These are phyloP conservation scores for Penicillium pulvis DNA, from an alignment of 495 filamentous ascomycete genomes.

Conservation along the genomic window DNA sequence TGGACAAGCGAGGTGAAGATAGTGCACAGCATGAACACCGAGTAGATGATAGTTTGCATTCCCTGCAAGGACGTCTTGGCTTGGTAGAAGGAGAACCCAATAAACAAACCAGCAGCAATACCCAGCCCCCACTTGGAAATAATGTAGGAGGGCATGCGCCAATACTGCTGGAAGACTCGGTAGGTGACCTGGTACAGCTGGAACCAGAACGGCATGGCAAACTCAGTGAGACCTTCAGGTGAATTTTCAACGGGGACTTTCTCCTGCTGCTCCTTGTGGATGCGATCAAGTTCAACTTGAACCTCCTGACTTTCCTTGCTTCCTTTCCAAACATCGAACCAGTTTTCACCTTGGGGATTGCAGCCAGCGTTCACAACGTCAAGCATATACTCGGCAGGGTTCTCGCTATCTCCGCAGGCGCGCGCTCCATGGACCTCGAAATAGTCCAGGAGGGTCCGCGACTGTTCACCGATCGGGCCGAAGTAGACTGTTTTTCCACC, in stretches of 20 bases:
- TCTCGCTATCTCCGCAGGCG: constrained; percentile 64
- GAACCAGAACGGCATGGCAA: constrained; percentile 47
- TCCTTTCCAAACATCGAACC: constrained; percentile 69
- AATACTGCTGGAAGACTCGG: constrained; percentile 42
- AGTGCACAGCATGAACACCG: constrained; percentile 56
- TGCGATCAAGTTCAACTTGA: constrained; percentile 56
- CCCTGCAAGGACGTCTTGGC: constrained; percentile 68
- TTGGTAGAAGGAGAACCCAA: constrained; percentile 80
- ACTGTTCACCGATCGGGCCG: constrained; percentile 78
- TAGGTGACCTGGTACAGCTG: constrained; percentile 40
- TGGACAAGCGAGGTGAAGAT: constrained; percentile 59
- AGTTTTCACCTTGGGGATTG: constrained; percentile 63
- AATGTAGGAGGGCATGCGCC: constrained; percentile 40
- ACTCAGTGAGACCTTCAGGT: constrained; percentile 27
- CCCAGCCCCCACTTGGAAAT: constrained; percentile 13
- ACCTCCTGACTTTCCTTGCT: constrained; percentile 65
- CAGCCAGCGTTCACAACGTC: constrained; percentile 75
- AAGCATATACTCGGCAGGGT: constrained; percentile 86
- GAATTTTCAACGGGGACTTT: constrained; percentile 44
- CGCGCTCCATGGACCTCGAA: constrained; percentile 70
- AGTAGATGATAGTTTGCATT: constrained; percentile 80
- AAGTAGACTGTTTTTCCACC: constrained; percentile 78
- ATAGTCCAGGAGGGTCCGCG: constrained; percentile 67
- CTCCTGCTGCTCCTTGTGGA: constrained; percentile 5
- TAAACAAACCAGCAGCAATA: constrained; percentile 32